Evolutionary conservation across 768 basidiomycete species (phyloP).

Genomic region (Inosperma sp.): DNA sequence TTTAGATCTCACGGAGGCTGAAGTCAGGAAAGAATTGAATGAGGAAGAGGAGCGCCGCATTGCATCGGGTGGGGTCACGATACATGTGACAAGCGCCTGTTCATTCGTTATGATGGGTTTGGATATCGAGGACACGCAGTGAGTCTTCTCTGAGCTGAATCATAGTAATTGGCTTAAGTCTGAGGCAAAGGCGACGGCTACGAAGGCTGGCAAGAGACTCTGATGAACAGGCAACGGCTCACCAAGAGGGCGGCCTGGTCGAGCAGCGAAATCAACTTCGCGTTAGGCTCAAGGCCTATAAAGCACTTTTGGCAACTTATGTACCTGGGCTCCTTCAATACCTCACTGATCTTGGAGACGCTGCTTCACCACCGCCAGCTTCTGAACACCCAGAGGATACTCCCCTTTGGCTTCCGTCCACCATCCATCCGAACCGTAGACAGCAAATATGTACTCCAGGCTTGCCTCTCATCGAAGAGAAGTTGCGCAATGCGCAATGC

Average conservation of each 20-base stretch:
- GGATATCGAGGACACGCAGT: conserved; percentile 19
- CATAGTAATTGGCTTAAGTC: neutral
- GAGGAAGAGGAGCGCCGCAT: neutral
- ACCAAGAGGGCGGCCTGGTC: conserved; percentile 4
- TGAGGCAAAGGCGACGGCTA: conserved; percentile 7
- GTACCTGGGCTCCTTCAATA: no score
- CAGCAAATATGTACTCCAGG: neutral
- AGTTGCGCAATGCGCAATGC: conserved; percentile 7
- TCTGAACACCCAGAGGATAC: neutral
- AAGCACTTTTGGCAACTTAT: conserved; percentile 8
- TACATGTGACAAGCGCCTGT: conserved; percentile 8
- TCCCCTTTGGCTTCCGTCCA: conserved; percentile 12
- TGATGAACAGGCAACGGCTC: neutral
- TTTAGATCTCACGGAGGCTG: neutral
- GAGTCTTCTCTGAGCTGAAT: neutral
- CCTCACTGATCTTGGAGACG: neutral
- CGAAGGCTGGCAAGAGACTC: conserved; percentile 4
- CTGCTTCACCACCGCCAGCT: neutral
- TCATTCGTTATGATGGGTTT: conserved; percentile 14
- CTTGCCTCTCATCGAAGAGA: conserved; percentile 6
- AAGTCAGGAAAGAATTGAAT: neutral
- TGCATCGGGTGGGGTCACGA: neutral
- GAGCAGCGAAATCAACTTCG: no score
- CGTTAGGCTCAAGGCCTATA: conserved; percentile 6
- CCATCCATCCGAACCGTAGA: neutral